Evolutionary conservation across 1,284 basidiomycete species (phyloP).

Genomic region (Ceratorhiza oryzae-sativae): DNA sequence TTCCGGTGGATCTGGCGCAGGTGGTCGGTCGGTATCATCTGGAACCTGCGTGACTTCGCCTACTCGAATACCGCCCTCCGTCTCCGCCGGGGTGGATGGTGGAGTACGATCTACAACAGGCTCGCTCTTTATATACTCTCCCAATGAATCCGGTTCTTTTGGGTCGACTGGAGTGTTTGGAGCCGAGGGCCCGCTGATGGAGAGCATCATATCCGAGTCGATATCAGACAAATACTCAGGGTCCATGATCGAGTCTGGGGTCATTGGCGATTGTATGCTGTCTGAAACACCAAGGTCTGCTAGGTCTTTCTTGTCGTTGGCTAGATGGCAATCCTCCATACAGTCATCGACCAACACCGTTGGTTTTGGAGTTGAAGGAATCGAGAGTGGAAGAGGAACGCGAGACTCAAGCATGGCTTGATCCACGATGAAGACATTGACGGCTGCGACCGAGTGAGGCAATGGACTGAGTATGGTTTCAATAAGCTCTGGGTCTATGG

Average conservation of each 20-base stretch:
- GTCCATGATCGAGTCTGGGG: background rate
- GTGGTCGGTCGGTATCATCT: background rate
- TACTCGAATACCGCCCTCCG: background rate
- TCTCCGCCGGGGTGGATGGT: background rate
- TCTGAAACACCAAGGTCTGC: background rate
- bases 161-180: conserved; percentile 14
- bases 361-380: background rate
- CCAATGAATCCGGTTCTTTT: background rate
- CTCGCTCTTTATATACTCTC: background rate
- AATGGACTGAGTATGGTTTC: background rate
- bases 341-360: background rate
- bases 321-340: background rate
- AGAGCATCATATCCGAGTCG: background rate
- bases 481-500: background rate
- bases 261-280: background rate
- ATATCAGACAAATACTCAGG: background rate
- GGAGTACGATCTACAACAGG: background rate
- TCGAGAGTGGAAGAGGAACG: conserved; percentile 5
- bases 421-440: background rate
- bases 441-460: background rate
- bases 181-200: background rate
- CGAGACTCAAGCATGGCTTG: background rate
- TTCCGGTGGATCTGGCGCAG: conserved; percentile 12
- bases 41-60: conserved; percentile 6
- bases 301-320: background rate